Evolutionary conservation across 257 asterid genomes (phyloP).

Genomic region (Ehretia macrophylla): DNA sequence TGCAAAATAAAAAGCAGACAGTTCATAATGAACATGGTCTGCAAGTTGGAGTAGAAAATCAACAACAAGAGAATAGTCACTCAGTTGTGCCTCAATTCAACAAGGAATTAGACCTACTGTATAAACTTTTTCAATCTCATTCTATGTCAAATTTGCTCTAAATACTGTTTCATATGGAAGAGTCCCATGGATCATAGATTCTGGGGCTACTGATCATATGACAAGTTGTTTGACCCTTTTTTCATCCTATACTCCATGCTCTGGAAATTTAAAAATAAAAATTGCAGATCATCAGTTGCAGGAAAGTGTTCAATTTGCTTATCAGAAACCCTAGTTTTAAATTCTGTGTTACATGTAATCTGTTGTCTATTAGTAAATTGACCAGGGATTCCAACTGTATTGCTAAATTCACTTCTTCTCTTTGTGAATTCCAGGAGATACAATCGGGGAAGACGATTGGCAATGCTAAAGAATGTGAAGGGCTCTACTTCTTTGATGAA

Average conservation of each 20-base stretch:
- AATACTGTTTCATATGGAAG: background rate
- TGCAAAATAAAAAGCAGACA: too few species aligned
- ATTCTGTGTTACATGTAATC: conserved; percentile 7
- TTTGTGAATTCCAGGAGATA: background rate
- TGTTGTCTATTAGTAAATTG: background rate
- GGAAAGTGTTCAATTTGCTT: background rate
- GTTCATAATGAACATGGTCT: too few species aligned
- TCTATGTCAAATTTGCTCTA: background rate
- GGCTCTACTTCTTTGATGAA: background rate
- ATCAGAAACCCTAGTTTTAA: background rate
- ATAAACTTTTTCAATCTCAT: too few species aligned
- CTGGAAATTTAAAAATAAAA: background rate
- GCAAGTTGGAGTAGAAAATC: too few species aligned
- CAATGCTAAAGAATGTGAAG: background rate
- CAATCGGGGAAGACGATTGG: background rate
- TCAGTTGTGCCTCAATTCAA: too few species aligned
- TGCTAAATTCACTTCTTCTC: background rate
- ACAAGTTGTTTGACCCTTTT: conserved; percentile 1
- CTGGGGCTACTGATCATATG: conserved; percentile 10
- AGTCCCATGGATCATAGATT: too few species aligned
- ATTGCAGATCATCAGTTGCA: conserved; percentile 6
- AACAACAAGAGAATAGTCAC: too few species aligned
- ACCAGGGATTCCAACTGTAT: background rate
- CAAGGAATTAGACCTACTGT: too few species aligned
- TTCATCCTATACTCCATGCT: background rate